phyloP scores from a whole-genome alignment of 2,329 filamentous ascomycete species.

The Pseudohalonectria lignicola region DNA sequence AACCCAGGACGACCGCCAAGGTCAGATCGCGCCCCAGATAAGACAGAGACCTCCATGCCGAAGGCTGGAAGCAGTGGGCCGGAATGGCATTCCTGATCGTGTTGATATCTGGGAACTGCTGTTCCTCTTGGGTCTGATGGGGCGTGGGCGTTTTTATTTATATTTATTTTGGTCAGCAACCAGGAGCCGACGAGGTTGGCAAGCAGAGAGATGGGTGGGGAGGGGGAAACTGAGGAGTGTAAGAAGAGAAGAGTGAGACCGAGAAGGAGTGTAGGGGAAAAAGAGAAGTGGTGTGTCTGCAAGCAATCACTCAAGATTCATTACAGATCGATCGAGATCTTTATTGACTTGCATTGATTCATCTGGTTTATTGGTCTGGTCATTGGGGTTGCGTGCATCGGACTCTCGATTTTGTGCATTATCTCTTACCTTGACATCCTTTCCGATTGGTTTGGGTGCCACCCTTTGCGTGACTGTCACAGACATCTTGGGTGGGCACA shows the following conservation, averaged over 20 bases:
- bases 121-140: conserved; percentile 1
- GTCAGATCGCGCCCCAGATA: conserved; percentile 46
- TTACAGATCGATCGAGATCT: background rate
- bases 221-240: background rate
- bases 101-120: conserved; percentile 32
- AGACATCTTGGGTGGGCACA: background rate
- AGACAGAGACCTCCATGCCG: conserved; percentile 35
- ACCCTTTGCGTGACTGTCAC: background rate
- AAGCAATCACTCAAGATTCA: background rate
- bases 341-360: background rate
- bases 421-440: too few species aligned
- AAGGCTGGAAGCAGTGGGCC: conserved; percentile 48
- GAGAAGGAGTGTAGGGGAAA: too few species aligned
- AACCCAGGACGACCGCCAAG: conserved; percentile 36
- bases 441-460: too few species aligned
- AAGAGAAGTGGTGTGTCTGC: background rate
- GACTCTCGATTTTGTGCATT: too few species aligned
- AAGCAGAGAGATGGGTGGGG: background rate
- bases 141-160: conserved; percentile 7
- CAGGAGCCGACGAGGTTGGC: background rate
- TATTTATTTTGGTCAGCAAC: conserved; percentile 2
- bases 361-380: background rate
- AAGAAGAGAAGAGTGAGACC: too few species aligned
- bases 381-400: background rate
- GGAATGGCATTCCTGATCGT: conserved; percentile 43